Evolutionary conservation across 352 stramenopile genomes (phyloP), one percentile per base, ranked within the genome.

Genomic region (Phytophthora vignae): DNA sequence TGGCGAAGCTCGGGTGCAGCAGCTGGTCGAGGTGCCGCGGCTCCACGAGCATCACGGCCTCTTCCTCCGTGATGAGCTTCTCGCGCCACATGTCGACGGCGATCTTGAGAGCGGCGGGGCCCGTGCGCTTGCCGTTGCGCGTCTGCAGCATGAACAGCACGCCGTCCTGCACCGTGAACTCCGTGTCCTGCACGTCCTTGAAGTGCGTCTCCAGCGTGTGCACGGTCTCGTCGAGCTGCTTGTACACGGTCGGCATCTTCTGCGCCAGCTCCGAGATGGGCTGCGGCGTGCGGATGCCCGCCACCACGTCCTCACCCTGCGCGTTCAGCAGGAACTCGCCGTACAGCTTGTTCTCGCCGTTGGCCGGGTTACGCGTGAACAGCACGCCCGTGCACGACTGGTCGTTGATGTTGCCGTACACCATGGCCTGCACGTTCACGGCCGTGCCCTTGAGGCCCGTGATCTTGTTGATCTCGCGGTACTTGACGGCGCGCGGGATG

Each of bases 391-490:
- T 76, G 57, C 63, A 72, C 63, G 50, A 68, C 40, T 67, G 21
- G 50, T 72, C 69, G 52, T 75, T 75, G 42, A 71, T 75, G 68
- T 75, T 71, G 50, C 61, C 60, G 55, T 69, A 69, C 67, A 69
- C 60, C 67, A 74, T 74, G 48, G 67, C 60, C 38, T 74, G 67
- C 68, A 75, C 68, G 62, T 75, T 71, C 40, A 75, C 55, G 42
- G 68, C 56, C 40, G 62, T 71, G 6, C 68, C 68, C 62, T 75
- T 71, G 68, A 75, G 56, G 12, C 55, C 68, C 38, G 61, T 71
- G 56, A 75, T 75, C 49, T 71, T 75, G 68, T 75, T 71, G 57
- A 75, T 74, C 50, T 71, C 61, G 55, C 67, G 67, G 60, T 74
- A 71, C 40, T 71, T 74, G 55, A 74, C 62, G 22, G 67, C 67